phyloP scores from a whole-genome alignment of 306 rosid species.

The Dryas drummondii region DNA sequence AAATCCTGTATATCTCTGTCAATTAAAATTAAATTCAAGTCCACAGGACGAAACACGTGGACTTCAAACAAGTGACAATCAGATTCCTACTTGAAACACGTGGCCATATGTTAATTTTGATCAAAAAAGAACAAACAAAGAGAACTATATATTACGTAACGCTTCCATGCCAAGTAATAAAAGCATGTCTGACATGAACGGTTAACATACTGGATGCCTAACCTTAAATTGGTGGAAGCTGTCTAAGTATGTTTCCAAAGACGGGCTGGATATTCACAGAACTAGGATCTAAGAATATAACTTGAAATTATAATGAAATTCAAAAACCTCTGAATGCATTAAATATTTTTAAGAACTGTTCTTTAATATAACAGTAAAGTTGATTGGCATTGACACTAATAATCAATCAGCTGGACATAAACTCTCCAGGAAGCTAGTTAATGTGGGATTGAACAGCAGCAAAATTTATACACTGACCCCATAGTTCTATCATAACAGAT shows the following conservation, averaged over 20 bases:
- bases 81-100: neutral
- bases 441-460: neutral
- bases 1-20: neutral
- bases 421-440: conserved; percentile 4
- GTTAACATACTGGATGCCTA: neutral
- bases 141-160: neutral
- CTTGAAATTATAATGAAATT: neutral
- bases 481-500: neutral
- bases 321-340: neutral
- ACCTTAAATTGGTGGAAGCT: neutral
- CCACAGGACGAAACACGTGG: conserved; percentile 12
- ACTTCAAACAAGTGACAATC: neutral
- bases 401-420: neutral
- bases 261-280: neutral
- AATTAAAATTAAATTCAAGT: neutral
- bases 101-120: neutral
- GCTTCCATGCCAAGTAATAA: neutral
- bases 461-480: neutral
- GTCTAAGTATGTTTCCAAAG: neutral
- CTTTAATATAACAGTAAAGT: neutral
- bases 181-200: neutral
- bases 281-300: neutral
- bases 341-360: neutral
- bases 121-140: neutral
- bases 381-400: neutral